Conservation (phyloP, 164 flowering plant species). For the Macadamia tetraphylla region DNA sequence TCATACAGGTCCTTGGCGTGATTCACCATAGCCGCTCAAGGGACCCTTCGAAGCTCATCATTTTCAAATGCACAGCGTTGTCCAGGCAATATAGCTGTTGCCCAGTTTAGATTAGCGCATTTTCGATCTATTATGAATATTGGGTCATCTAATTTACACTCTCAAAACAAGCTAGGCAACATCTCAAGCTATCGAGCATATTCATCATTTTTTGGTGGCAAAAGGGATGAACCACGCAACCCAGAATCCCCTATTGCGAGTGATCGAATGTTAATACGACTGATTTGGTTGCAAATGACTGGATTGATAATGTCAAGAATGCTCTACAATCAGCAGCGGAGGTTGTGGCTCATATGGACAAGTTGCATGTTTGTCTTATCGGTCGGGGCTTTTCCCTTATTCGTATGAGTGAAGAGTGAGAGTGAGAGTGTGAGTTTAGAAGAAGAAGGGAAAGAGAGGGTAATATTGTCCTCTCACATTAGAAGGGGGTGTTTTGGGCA, state of each 20-base stretch:
- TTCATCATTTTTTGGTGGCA: conserved; percentile 39
- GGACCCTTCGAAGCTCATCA: background rate
- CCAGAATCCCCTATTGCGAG: conserved; percentile 21
- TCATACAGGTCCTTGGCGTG: background rate
- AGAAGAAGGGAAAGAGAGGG: too few species aligned
- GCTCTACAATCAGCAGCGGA: conserved; percentile 50
- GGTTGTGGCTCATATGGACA: conserved; percentile 29
- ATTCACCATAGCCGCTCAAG: background rate
- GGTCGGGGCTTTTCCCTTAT: too few species aligned
- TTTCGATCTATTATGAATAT: conserved; percentile 2
- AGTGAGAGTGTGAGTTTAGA: too few species aligned
- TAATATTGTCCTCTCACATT: too few species aligned
- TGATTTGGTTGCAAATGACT: conserved; percentile 43
- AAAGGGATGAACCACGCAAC: conserved; percentile 23
- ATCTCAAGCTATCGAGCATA: conserved; percentile 23
- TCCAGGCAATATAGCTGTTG: background rate
- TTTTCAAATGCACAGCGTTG: background rate
- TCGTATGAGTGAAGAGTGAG: too few species aligned
- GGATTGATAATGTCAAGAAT: conserved; percentile 46
- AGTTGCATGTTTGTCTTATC: too few species aligned
- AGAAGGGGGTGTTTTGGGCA: too few species aligned
- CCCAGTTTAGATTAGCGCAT: conserved; percentile 7
- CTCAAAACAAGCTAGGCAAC: conserved; percentile 8
- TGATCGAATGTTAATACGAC: conserved; percentile 19
- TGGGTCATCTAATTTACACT: conserved; percentile 8